Conservation (phyloP, 768 basidiomycete genomes). For the Mycena floridula region DNA sequence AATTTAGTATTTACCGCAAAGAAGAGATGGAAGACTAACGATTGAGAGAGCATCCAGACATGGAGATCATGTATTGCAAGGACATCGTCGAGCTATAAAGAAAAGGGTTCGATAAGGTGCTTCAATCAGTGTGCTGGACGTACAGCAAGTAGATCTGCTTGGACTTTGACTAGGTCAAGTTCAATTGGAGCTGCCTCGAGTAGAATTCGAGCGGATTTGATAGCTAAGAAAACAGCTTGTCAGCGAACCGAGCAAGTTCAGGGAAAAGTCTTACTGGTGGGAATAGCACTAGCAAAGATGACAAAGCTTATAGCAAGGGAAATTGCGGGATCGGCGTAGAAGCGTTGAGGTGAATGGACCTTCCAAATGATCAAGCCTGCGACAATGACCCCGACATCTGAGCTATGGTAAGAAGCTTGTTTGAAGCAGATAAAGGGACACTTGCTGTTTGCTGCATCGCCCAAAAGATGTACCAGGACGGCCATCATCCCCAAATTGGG, state of each 20-base stretch:
- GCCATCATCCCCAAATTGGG: constrained; percentile 41
- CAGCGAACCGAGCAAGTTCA: not conserved
- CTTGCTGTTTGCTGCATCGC: constrained; percentile 49
- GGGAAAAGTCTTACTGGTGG: constrained; percentile 33
- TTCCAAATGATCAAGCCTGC: constrained; percentile 46
- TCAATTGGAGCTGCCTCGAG: constrained; percentile 47
- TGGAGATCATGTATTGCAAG: constrained; percentile 45
- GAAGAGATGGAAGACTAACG: constrained; percentile 25
- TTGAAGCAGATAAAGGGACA: constrained; percentile 4
- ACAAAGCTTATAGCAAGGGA: constrained; percentile 44
- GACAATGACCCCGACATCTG: constrained; percentile 51
- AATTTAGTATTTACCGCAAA: not conserved
- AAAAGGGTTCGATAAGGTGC: no score
- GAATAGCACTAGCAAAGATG: constrained; percentile 47
- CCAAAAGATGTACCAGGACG: constrained; percentile 44
- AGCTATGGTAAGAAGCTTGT: not conserved
- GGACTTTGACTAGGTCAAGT: constrained; percentile 42
- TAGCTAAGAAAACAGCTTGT: constrained; percentile 20
- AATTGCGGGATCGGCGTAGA: constrained; percentile 50
- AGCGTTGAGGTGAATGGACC: constrained; percentile 33
- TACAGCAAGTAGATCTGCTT: constrained; percentile 40
- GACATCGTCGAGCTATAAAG: no score
- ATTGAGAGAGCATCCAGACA: constrained; percentile 51
- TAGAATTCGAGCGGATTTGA: constrained; percentile 43
- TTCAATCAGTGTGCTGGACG: no score